Percentiles rank a stretch among this genome's conserved stretches.
Evolutionary conservation across 202 grass and related monocot species (phyloP).

Genomic region (Carex sylvatica): DNA sequence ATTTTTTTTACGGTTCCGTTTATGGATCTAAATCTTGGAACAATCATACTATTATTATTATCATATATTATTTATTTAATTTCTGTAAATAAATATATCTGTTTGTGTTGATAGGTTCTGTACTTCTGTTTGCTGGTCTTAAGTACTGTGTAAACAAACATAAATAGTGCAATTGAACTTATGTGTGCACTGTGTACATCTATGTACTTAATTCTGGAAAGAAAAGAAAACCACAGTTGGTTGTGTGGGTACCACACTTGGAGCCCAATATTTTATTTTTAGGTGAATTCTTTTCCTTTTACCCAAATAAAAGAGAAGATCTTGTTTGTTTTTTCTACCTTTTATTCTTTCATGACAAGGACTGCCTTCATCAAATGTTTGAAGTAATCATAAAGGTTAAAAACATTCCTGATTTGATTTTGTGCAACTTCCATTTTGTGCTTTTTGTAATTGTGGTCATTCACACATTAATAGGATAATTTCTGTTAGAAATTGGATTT

Average conservation of each 20-base stretch:
- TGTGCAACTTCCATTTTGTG: not conserved
- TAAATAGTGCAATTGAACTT: not conserved
- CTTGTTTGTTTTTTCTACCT: not conserved
- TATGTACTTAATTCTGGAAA: slow-evolving; percentile 2
- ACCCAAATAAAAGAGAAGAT: not conserved
- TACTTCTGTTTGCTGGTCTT: not conserved
- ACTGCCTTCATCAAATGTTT: not conserved
- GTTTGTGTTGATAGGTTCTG: not conserved
- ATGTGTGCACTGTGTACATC: not conserved
- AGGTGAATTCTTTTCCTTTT: not conserved
- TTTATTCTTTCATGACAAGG: slow-evolving; percentile 14
- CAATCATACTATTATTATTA: too few species aligned
- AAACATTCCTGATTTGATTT: not conserved
- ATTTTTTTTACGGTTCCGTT: too few species aligned
- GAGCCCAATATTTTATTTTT: not conserved
- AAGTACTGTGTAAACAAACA: not conserved
- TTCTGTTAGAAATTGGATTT: too few species aligned
- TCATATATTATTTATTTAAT: too few species aligned
- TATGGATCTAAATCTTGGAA: too few species aligned
- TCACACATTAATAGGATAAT: too few species aligned
- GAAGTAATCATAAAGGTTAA: not conserved
- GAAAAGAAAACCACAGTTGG: not conserved
- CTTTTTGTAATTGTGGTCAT: too few species aligned
- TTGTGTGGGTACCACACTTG: slow-evolving; percentile 2
- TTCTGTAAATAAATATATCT: too few species aligned